Evolutionary conservation across 73 alveolate species (phyloP), one percentile per base, ranked within the genome.

Genomic region (Paramecium octaurelia): DNA sequence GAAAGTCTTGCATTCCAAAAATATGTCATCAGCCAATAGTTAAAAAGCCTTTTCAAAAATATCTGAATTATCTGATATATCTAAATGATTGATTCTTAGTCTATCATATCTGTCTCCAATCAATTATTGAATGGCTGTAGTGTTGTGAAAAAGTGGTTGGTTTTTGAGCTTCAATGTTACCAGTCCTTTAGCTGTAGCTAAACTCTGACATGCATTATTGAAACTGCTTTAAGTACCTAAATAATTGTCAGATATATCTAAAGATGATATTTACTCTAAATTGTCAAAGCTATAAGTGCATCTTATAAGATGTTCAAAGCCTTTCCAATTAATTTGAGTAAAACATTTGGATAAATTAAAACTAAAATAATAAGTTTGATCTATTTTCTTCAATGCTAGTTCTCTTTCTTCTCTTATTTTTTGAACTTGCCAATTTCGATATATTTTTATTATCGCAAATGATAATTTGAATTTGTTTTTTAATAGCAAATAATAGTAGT

Each of bases 71-170:
- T 80, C 91, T 21, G 91, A 80, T 23, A 80, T 42, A 46, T 80
- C 73, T 44, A 80, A 20, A 40, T 80, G 29, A 80, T 80, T 80
- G 12, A 46, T 23, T 44, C 91, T 40, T 11, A 80, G 23, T 0
- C 44, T 3, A 48, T 80, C 73, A 46, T 80, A 80, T 80, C 91
- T 7, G 46, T 80, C 91, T 80, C 91, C 91, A 8, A 48, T 80
- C 23, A 80, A 23, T 27, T 34, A 23, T 80, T 80, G 9, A 3
- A 46, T 46, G 4, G 57, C 73, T 38, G 46, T 24, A 2, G 76
- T 42, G 46, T 44, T 44, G 10, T 80, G 44, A 21, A 80, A 31
- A 0, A 31, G 35, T 6, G 91, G 91, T 46, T 80, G 29, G 3
- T 80, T 80, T 23, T 27, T 42, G 44, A 80, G 21, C 21, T 42